phyloP scores from a whole-genome alignment of 208 protist genomes.

The Acanthamoeba healyi region DNA sequence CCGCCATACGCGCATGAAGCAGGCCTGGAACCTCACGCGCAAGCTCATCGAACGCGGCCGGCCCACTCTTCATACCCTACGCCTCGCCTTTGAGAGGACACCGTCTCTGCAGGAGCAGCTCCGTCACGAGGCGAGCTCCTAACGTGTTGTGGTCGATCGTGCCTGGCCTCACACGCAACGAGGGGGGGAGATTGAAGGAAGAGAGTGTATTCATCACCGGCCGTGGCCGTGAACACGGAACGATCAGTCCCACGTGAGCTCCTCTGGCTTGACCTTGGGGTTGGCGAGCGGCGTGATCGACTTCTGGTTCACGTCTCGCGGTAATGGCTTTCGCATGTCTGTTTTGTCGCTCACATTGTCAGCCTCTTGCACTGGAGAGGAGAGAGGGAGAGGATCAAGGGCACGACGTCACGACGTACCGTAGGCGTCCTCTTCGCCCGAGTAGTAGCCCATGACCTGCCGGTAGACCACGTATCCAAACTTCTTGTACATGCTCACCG shows the following conservation, averaged over 20 bases:
- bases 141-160: no score
- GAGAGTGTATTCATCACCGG: no score
- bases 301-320: slow-evolving; percentile 93
- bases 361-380: background rate
- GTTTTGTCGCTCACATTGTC: slow-evolving; percentile 86
- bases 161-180: no score
- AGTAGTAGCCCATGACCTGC: slow-evolving; percentile 93
- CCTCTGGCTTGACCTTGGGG: slow-evolving; percentile 72
- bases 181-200: no score
- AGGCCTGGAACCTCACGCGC: background rate
- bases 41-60: background rate
- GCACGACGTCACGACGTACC: slow-evolving; percentile 70
- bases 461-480: slow-evolving; percentile 98
- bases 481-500: slow-evolving; percentile 98
- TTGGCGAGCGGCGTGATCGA: slow-evolving; percentile 88
- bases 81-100: background rate
- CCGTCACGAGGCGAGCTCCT: no score
- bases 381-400: background rate
- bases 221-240: no score
- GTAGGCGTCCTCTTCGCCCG: slow-evolving; percentile 92
- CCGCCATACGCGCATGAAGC: slow-evolving; percentile 3
- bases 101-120: no score
- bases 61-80: background rate
- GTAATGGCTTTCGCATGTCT: slow-evolving; percentile 98
- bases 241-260: slow-evolving; percentile 46